phyloP scores from a whole-genome alignment of 345 rosid species.

The Brassica rapa region DNA sequence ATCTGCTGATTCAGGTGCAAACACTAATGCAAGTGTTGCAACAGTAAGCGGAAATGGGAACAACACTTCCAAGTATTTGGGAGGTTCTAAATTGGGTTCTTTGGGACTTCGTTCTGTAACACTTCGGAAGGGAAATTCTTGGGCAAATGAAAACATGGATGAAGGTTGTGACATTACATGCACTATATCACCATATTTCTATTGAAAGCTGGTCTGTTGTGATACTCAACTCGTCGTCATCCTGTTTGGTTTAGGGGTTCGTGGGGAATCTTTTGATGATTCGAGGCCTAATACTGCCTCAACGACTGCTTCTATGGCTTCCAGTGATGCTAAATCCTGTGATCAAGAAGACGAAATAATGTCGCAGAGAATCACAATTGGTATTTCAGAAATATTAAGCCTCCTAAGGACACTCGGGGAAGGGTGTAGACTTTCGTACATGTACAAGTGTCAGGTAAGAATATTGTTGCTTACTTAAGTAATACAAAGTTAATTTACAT shows the following conservation, averaged over 20 bases:
- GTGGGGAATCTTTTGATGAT: conserved; percentile 75
- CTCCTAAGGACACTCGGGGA: conserved; percentile 86
- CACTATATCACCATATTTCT: neutral
- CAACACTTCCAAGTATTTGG: conserved; percentile 73
- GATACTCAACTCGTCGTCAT: conserved; percentile 24
- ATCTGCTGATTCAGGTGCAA: conserved; percentile 67
- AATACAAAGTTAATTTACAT: neutral
- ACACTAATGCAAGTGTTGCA: conserved; percentile 53
- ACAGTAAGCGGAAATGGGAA: conserved; percentile 69
- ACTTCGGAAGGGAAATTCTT: conserved; percentile 79
- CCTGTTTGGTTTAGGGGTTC: conserved; percentile 56
- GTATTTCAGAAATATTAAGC: conserved; percentile 70
- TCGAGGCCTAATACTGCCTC: conserved; percentile 60
- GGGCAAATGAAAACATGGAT: conserved; percentile 86
- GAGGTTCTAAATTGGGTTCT: conserved; percentile 79
- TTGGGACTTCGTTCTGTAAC: conserved; percentile 80
- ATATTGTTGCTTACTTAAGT: conserved; percentile 16
- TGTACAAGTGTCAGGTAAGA: conserved; percentile 84
- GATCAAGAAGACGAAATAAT: conserved; percentile 65
- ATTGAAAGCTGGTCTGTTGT: conserved; percentile 3
- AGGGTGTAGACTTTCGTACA: conserved; percentile 87
- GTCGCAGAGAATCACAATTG: conserved; percentile 59
- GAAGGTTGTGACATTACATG: conserved; percentile 61
- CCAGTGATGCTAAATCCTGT: conserved; percentile 56
- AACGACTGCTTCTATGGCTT: conserved; percentile 50